Evolutionary conservation across 352 stramenopile species (phyloP), one percentile per base, ranked within the genome.

Genomic region (Blastocystis sp.): DNA sequence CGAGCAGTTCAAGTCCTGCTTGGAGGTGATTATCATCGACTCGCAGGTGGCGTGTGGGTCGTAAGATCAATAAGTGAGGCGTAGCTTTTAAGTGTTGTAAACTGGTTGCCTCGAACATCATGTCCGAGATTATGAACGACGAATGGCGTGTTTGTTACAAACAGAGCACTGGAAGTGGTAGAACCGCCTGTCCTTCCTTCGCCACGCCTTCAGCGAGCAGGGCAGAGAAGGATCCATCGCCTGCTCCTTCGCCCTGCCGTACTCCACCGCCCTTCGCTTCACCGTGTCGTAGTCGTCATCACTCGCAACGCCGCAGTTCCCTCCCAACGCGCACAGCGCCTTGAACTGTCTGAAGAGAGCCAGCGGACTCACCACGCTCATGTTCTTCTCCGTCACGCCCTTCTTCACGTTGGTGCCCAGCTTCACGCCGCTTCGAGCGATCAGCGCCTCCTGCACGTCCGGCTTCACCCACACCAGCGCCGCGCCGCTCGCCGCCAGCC

Each of bases 341-440:
- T 77, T 77, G 41, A 61, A 84, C 21, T 14, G 23, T 52, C 17
- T 10, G 41, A 84, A 52, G 21, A 84, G 74, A 11, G 52, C 21
- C 34, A 41, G 48, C 9, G 74, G 74, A 69, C 21, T 52, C 23
- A 84, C 17, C 4, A 53, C 21, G 21, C 74, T 84, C 21, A 23
- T 2, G 38, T 84, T 84, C 56, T 84, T 84, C 52, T 67, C 34
- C 2, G 34, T 66, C 23, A 84, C 69, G 21, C 61, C 74, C 74
- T 69, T 84, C 56, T 84, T 84, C 60, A 67, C 52, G 66, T 84
- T 84, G 3, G 74, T 69, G 59, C 74, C 74, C 28, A 84, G 52
- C 40, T 43, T 62, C 21, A 84, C 74, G 65, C 74, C 74, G 19
- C 52, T 62, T 56, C 74, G 21, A 2, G 74, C 59, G 21, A 84